Base-by-base conservation (phyloP, 768 basidiomycete species). In the Amylocystis lapponica region DNA sequence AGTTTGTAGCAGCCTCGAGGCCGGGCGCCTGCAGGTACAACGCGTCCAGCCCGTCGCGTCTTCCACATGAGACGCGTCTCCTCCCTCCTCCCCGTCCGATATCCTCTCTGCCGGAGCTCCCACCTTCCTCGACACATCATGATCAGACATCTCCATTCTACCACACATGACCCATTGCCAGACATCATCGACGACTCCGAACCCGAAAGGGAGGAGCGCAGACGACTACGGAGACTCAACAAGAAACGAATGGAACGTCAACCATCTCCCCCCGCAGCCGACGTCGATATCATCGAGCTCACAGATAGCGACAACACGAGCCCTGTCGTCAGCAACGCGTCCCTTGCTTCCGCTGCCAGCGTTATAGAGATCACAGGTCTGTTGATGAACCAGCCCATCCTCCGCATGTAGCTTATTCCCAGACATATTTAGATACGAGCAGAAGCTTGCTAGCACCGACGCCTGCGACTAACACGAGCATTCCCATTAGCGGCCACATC, bases 181-280 rank as follows among this genome's bases (percentile, higher is more conserved):
- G 77, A 78, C 44, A 50, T 76, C 25, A 72, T 85, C 4, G 78
- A 76, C 22, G 84, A 87, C 61, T 86, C 83, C 0, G 85, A 86
- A 58, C 83, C 82, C 16, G 84, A 86, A 57, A 68, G 81, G 44
- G 73, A 76, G 51, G 64, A 66, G 58, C 51, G 55, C 37, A 61
- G 59, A 27, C 41, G 45, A 27, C 36, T 33, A 36, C 43, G 50
- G 20, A 61, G 51, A 51, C 46, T 50, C 36, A 47, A 39, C 38
- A 52, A 54, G 51, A 61, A 54, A 41, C 47, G 43, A 26, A n/a
- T n/a, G n/a, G n/a, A n/a, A n/a, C n/a, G n/a, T n/a, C n/a, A n/a
- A n/a, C n/a, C n/a, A n/a, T n/a, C n/a, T n/a, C n/a, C n/a, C n/a
- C n/a, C n/a, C n/a, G n/a, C n/a, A n/a, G n/a, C n/a, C n/a, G n/a